A percentile compares a stretch with the other conserved stretches of the same genome.
These are phyloP conservation scores for Sclerotinia minor DNA, from an alignment of 2,329 filamentous ascomycete genomes.

Conservation along the genomic window DNA sequence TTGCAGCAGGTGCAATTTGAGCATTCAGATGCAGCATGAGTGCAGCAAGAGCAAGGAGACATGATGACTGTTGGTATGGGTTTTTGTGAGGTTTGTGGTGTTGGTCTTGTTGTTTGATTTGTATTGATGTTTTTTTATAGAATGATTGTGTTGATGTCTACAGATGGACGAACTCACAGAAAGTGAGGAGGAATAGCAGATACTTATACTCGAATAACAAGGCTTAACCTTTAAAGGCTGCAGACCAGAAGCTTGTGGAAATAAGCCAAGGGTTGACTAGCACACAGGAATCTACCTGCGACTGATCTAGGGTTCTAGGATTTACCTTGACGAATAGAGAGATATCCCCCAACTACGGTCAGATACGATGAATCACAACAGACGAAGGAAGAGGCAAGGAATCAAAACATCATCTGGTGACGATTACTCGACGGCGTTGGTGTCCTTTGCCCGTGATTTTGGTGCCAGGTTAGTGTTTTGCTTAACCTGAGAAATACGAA, in stretches of 20 bases:
- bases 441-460: conserved; percentile 2
- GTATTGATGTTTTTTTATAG: not conserved
- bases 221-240: not conserved
- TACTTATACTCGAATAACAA: not conserved
- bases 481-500: conserved; percentile 1
- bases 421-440: not conserved
- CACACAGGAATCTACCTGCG: not conserved
- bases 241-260: not conserved
- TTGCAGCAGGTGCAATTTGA: conserved; percentile 16
- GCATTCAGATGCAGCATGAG: conserved; percentile 14
- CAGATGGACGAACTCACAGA: not conserved
- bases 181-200: conserved; percentile 2
- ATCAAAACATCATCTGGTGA: conserved; percentile 5
- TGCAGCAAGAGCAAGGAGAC: conserved; percentile 21
- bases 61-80: not conserved
- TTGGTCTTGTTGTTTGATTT: conserved; percentile 3
- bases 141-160: not conserved
- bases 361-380: not conserved
- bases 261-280: not conserved
- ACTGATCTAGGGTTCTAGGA: not conserved
- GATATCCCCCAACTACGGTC: not conserved
- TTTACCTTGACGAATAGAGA: conserved; percentile 6
- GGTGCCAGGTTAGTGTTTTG: not conserved
- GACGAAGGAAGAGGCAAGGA: conserved; percentile 3
- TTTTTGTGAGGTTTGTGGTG: not conserved